Evolutionary conservation across 1,284 basidiomycete species (phyloP).

Genomic region (Sanghuangporus baumii): DNA sequence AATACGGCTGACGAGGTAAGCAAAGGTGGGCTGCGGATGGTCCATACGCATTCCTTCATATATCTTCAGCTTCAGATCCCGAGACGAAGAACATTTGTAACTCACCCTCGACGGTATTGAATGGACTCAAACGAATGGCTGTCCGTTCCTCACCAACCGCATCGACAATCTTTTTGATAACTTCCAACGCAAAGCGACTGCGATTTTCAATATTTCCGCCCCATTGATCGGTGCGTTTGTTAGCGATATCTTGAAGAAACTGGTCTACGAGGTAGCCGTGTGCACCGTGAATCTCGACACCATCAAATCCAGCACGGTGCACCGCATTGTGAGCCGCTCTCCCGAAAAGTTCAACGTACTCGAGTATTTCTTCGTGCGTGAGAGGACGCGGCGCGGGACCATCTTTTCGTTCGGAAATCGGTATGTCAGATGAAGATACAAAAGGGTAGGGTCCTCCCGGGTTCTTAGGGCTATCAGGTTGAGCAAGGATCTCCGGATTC

Average conservation of each 20-base stretch:
- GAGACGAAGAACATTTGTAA: not conserved
- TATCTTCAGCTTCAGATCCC: not conserved
- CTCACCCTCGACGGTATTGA: conserved; percentile 21
- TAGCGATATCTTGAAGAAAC: conserved; percentile 13
- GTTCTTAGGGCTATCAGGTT: conserved; percentile 25
- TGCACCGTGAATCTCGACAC: conserved; percentile 23
- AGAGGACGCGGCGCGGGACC: conserved; percentile 23
- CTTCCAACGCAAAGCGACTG: conserved; percentile 36
- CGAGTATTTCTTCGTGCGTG: conserved; percentile 36
- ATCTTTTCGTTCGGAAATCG: conserved; percentile 27
- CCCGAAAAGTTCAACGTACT: conserved; percentile 25
- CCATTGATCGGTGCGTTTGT: conserved; percentile 44
- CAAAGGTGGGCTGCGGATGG: conserved; percentile 37
- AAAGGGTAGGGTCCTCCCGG: conserved; percentile 25
- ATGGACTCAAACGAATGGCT: conserved; percentile 37
- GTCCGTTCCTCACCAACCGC: conserved; percentile 21
- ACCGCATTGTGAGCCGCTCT: conserved; percentile 28
- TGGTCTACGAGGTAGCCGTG: conserved; percentile 21
- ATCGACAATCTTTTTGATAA: conserved; percentile 27
- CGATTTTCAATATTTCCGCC: conserved; percentile 45
- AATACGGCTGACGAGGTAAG: conserved; percentile 30
- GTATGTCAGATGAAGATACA: conserved; percentile 35
- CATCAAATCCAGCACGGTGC: conserved; percentile 27
- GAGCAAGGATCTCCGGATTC: conserved; percentile 26
- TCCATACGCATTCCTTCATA: conserved; percentile 27